These are phyloP conservation scores for Fusarium hostae DNA, from an alignment of 2,329 filamentous ascomycete species.

Conservation along the genomic window DNA sequence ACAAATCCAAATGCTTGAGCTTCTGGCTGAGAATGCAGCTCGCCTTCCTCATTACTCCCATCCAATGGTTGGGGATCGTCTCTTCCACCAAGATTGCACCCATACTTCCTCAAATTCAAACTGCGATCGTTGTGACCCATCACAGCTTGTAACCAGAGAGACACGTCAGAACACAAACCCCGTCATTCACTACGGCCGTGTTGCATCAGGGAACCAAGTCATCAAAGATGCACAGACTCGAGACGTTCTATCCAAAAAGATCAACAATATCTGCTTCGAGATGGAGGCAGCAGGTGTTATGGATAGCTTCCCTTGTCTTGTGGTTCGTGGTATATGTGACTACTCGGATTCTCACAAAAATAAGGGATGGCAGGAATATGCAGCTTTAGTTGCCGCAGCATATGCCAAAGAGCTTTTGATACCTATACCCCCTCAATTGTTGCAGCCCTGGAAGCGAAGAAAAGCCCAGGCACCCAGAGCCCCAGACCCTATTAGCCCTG, in stretches of 20 bases:
- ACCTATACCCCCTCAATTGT: fast-evolving
- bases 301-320: slow-evolving; percentile 47
- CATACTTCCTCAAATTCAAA: not conserved
- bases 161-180: fast-evolving
- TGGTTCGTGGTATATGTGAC: slow-evolving; percentile 55
- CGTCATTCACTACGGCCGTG: not conserved
- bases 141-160: fast-evolving
- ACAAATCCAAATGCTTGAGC: not conserved
- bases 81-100: not conserved
- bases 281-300: slow-evolving; percentile 46
- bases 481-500: fast-evolving
- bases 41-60: not conserved
- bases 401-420: not conserved
- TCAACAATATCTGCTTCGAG: slow-evolving; percentile 40
- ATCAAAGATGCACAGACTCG: slow-evolving; percentile 49
- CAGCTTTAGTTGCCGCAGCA: fast-evolving
- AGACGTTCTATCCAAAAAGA: slow-evolving; percentile 41
- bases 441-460: fast-evolving
- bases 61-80: not conserved
- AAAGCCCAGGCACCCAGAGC: fast-evolving
- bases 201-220: slow-evolving; percentile 50
- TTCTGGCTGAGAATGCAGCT: not conserved
- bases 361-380: not conserved
- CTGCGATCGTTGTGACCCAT: not conserved
- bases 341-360: slow-evolving; percentile 35